Conservation (phyloP, 2,329 filamentous ascomycete species). For the Didymella keratinophila region DNA sequence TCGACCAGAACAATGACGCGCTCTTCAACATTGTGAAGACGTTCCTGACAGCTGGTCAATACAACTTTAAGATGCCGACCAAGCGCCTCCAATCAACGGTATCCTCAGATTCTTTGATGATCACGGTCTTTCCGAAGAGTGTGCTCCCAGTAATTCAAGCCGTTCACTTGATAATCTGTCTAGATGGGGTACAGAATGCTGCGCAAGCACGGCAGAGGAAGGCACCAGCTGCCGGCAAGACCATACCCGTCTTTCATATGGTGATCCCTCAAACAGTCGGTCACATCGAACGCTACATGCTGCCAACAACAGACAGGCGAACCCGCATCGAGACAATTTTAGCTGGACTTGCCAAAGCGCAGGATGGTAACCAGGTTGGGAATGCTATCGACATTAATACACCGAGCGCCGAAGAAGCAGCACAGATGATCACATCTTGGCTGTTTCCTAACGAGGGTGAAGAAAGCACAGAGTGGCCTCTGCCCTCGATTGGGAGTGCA, state of each 20-base stretch:
- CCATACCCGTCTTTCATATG: constrained; percentile 48
- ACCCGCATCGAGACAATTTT: constrained; percentile 49
- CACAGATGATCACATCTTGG: constrained; percentile 37
- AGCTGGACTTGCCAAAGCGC: constrained; percentile 40
- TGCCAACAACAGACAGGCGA: constrained; percentile 22
- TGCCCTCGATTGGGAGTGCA: constrained; percentile 43
- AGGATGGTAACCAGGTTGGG: constrained; percentile 43
- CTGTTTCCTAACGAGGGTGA: constrained; percentile 25
- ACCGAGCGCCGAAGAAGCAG: constrained; percentile 34
- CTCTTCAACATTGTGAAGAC: constrained; percentile 40
- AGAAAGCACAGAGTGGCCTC: constrained; percentile 33
- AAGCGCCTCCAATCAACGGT: constrained; percentile 22
- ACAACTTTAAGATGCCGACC: constrained; percentile 39
- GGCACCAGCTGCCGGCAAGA: constrained; percentile 26
- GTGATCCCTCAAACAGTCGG: constrained; percentile 54
- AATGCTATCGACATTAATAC: constrained; percentile 42
- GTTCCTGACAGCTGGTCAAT: constrained; percentile 32
- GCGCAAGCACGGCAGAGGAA: constrained; percentile 34
- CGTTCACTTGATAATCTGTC: constrained; percentile 52
- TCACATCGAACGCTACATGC: constrained; percentile 54
- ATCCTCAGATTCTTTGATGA: constrained; percentile 28
- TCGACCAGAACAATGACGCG: constrained; percentile 31
- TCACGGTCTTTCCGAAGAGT: constrained; percentile 48
- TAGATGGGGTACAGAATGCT: constrained; percentile 48
- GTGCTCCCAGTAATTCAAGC: constrained; percentile 30